These are phyloP conservation scores for Cutaneotrichosporon sp. DNA, from an alignment of 1,284 basidiomycete species.

Conservation along the genomic window DNA sequence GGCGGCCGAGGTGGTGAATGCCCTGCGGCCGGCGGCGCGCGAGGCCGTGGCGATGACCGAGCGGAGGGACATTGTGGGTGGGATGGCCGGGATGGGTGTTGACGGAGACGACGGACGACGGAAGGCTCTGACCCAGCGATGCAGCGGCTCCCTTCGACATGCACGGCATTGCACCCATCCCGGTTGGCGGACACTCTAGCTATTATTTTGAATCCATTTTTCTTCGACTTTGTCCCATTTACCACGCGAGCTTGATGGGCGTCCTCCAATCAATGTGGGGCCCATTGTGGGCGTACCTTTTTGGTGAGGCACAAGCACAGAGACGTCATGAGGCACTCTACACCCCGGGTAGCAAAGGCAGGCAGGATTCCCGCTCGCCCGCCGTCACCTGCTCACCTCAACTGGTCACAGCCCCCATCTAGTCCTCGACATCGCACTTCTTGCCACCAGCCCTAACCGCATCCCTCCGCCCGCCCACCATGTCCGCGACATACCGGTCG, in stretches of 20 bases:
- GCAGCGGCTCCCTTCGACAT: neutral
- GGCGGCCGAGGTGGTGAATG: constrained; percentile 57
- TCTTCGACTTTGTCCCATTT: neutral
- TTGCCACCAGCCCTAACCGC: neutral
- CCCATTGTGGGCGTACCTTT: too few relatives aligned
- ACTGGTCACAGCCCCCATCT: too few relatives aligned
- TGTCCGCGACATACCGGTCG: constrained; percentile 5
- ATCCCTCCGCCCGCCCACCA: neutral
- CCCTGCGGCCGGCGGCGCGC: constrained; percentile 43
- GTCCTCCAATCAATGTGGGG: neutral
- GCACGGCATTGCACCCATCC: constrained; percentile 1
- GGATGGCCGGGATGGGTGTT: constrained; percentile 8
- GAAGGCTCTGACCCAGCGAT: constrained; percentile 8
- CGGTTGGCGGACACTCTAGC: neutral
- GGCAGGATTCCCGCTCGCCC: neutral
- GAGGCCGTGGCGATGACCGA: constrained; percentile 36
- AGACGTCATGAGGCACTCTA: neutral
- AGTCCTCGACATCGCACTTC: neutral
- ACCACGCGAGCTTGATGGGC: neutral
- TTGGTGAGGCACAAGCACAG: too few relatives aligned
- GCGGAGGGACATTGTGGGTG: constrained; percentile 46
- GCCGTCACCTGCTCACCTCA: neutral
- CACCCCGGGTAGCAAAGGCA: too few relatives aligned
- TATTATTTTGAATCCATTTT: neutral
- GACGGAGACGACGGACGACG: constrained; percentile 9